A percentile compares a stretch with the other conserved stretches of the same genome.
Evolutionary conservation across 169 alveolate genomes (phyloP).

Genomic region (Amoebophrya sp.): DNA sequence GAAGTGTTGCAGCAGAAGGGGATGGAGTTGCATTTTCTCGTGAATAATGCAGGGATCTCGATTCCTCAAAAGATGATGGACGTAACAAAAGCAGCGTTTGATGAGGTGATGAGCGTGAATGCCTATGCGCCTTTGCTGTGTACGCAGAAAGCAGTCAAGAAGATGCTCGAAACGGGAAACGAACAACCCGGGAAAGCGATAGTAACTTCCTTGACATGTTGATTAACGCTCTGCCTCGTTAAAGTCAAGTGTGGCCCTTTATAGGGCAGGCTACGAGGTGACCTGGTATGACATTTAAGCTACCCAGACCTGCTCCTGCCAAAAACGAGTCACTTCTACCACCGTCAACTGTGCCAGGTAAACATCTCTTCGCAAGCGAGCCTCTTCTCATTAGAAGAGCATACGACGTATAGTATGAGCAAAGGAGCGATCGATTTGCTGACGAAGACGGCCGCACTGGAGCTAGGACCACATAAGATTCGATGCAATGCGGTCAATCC

Average conservation of each 20-base stretch:
- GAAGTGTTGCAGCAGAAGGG: background rate
- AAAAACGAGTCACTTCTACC: too few species aligned
- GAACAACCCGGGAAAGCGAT: background rate
- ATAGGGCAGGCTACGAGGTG: too few species aligned
- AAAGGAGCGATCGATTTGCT: background rate
- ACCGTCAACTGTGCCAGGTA: too few species aligned
- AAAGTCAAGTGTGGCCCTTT: too few species aligned
- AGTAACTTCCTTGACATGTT: background rate
- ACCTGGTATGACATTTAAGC: too few species aligned
- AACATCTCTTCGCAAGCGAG: background rate
- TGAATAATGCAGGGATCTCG: conserved; percentile 8
- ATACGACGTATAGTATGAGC: background rate
- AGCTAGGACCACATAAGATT: background rate
- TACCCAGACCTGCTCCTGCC: too few species aligned
- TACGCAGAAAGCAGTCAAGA: background rate
- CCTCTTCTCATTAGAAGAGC: background rate
- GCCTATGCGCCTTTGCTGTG: background rate
- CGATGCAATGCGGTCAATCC: background rate
- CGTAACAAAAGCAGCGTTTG: background rate
- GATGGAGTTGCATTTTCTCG: background rate
- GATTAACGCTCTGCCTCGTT: too few species aligned
- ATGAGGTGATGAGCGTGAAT: background rate
- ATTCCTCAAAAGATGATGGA: background rate
- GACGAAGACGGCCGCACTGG: background rate
- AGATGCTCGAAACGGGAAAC: background rate